Evolutionary conservation across 495 filamentous ascomycete species (phyloP).

Genomic region (Trichoderma parareesei): DNA sequence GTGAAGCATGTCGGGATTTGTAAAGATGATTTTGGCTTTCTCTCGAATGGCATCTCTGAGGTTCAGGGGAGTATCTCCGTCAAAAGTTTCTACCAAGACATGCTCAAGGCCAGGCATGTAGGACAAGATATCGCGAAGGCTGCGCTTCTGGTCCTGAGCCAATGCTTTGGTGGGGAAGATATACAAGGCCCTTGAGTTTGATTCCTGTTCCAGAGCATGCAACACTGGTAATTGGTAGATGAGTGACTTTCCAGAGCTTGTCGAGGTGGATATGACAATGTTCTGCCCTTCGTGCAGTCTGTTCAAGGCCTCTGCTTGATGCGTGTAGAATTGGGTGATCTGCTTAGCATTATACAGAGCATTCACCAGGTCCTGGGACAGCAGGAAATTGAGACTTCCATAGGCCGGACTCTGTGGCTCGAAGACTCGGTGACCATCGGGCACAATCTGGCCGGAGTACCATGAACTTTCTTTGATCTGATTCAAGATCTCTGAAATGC

Average conservation of each 20-base stretch:
- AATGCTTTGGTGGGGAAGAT: conserved; percentile 98
- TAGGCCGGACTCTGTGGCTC: conserved; percentile 77
- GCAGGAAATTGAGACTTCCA: conserved; percentile 75
- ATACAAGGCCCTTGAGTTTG: conserved; percentile 79
- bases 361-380: conserved; percentile 89
- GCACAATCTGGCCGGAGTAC: conserved; percentile 90
- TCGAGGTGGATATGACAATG: conserved; percentile 91
- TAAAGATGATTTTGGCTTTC: conserved; percentile 89
- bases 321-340: conserved; percentile 83
- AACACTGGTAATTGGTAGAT: conserved; percentile 96
- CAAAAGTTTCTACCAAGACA: conserved; percentile 82
- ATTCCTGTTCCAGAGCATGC: conserved; percentile 74
- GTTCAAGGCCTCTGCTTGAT: conserved; percentile 95
- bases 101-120: conserved; percentile 73
- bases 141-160: conserved; percentile 88
- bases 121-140: conserved; percentile 72
- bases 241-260: conserved; percentile 90
- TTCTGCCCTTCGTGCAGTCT: conserved; percentile 72
- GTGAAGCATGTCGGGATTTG: conserved; percentile 97
- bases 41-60: conserved; percentile 75
- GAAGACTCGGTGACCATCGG: conserved; percentile 87
- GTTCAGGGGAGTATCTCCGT: conserved; percentile 84
- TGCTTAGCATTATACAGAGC: conserved; percentile 83
- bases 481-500: conserved; percentile 73
- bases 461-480: conserved; percentile 77